Evolutionary conservation across 176 grass and related monocot genomes (phyloP).

Genomic region (Carex pumila): DNA sequence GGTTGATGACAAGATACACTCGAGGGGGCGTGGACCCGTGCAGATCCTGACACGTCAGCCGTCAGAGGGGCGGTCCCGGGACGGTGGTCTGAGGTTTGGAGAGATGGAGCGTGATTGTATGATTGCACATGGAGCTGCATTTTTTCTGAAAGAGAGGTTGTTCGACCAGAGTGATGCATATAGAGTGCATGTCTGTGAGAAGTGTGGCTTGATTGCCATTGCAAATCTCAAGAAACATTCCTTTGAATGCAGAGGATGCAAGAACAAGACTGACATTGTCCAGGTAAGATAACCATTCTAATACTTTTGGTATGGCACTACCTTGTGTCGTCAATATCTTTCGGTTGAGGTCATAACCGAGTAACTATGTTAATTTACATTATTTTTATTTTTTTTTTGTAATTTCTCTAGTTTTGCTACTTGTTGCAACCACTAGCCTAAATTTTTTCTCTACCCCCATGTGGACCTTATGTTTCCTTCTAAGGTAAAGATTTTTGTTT

Average conservation of each 20-base stretch:
- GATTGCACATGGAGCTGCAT: constrained; percentile 95
- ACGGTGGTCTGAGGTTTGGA: constrained; percentile 89
- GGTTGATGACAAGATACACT: constrained; percentile 98
- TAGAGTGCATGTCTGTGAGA: constrained; percentile 97
- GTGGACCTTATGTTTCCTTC: not conserved
- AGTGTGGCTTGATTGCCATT: constrained; percentile 88
- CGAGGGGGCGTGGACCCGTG: constrained; percentile 84
- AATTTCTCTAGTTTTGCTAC: not conserved
- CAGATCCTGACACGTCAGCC: constrained; percentile 95
- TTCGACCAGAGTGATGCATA: constrained; percentile 97
- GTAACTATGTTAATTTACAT: not conserved
- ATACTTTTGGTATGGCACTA: not conserved
- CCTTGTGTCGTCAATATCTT: not conserved
- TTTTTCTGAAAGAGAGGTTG: constrained; percentile 94
- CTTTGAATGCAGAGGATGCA: constrained; percentile 90
- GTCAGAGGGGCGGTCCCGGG: constrained; percentile 81
- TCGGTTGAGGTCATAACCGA: not conserved
- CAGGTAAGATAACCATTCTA: constrained; percentile 39
- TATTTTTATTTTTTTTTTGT: not conserved
- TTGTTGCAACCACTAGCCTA: no score
- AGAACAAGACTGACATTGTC: constrained; percentile 98
- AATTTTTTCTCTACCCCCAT: not conserved
- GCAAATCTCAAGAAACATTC: constrained; percentile 98
- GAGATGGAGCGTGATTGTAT: constrained; percentile 99
- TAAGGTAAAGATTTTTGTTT: not conserved